Evolutionary conservation across 257 asterid species (phyloP), one percentile per base, ranked within the genome.

Genomic region (Fraxinus pennsylvanica): DNA sequence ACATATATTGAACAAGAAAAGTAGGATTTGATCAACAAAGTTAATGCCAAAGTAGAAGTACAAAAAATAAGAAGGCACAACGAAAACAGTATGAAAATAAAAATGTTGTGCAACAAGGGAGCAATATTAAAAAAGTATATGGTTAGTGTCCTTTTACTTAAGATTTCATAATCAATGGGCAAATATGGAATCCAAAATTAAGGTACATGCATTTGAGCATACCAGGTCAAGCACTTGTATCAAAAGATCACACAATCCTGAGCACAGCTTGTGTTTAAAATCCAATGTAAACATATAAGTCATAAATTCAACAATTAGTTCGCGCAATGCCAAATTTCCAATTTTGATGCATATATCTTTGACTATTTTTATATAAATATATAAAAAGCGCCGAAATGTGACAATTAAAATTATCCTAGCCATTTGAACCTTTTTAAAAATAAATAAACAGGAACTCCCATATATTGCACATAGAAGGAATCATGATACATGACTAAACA

Each of bases 181-280:
- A 72, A 29, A 66, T 61, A 71, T 29, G 47, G 17, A 81, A 67
- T 66, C 25, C 69, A 75, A 43, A 74, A 66, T 45, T 68, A 75
- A 68, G 13, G 47, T 38, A 61, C 33, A 33, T 33, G 52, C 74
- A 30, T 38, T 32, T 29, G 57, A 59, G 4, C 22, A 7, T 13
- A 50, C 73, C 13, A 27, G 30, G 19, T 63, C 35, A 22, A 22
- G 35, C 36, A 27, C 19, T 22, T 63, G 0, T 63, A 63, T 27
- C 19, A 4, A 63, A 25, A 27, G 6, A 63, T 27, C 3, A 27
- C 35, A 27, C 36, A 63, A 61, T 9, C 6, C 30, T 9, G 5
- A 7, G 68, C 33, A 8, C 15, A 22, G 33, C 32, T 10, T 6
- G 30, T 27, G 17, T 22, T 9, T 1, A 63, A 35, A 27, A 27